These are phyloP conservation scores for Globisporangium apiculatum DNA, from an alignment of 352 stramenopile genomes.

Conservation along the genomic window DNA sequence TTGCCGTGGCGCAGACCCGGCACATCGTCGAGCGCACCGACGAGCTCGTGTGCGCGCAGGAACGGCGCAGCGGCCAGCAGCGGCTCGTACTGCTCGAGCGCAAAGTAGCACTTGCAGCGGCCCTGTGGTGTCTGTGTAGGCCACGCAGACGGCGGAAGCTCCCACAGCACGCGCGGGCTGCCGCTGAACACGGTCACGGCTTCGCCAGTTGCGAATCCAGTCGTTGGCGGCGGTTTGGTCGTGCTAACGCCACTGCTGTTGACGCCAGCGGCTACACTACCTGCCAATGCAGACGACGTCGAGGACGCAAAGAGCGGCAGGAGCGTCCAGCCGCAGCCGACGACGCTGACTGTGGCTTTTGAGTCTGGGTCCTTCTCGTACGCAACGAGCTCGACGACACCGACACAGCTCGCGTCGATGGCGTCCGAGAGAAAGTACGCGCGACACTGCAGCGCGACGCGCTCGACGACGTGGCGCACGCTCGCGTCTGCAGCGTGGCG, in stretches of 20 bases:
- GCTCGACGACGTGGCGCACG: conserved; percentile 45
- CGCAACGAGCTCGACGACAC: conserved; percentile 91
- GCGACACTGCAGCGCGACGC: conserved; percentile 50
- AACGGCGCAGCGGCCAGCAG: conserved; percentile 51
- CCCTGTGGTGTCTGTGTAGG: conserved; percentile 46
- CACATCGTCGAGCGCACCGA: conserved; percentile 71
- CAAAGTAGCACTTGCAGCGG: conserved; percentile 61
- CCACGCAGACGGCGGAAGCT: conserved; percentile 46
- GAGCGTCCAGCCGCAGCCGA: conserved; percentile 91
- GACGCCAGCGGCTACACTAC: too few species aligned
- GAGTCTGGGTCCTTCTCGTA: conserved; percentile 81
- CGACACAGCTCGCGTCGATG: conserved; percentile 86
- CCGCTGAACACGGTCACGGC: conserved; percentile 64
- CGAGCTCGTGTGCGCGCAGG: conserved; percentile 83
- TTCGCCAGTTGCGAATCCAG: conserved; percentile 31
- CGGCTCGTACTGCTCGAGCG: conserved; percentile 51
- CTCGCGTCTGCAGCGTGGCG: conserved; percentile 35
- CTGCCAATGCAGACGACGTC: background rate
- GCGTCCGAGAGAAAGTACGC: conserved; percentile 84
- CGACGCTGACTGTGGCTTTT: conserved; percentile 55
- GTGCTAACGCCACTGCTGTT: background rate
- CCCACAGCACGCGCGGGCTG: conserved; percentile 65
- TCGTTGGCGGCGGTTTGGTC: conserved; percentile 10
- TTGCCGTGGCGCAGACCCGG: conserved; percentile 68
- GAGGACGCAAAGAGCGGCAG: conserved; percentile 78